Percentiles rank a stretch among this genome's conserved stretches.
These are phyloP conservation scores for Boletus subparvulus DNA, from an alignment of 768 basidiomycete species.

Conservation along the genomic window DNA sequence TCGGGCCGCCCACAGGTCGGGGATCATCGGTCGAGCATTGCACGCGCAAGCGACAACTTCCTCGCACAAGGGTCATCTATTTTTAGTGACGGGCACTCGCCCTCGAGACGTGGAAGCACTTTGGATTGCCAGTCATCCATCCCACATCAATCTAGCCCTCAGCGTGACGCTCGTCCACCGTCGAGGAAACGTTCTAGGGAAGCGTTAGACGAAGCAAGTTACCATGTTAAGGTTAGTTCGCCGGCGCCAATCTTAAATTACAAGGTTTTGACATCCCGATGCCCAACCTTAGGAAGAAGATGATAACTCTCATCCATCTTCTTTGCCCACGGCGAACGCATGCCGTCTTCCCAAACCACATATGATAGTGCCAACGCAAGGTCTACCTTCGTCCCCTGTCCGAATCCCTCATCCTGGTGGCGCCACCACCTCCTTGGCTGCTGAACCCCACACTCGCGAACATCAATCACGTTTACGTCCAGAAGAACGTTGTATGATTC, in stretches of 20 bases:
- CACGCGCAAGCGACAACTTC: conserved; percentile 34
- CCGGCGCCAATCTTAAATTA: conserved; percentile 31
- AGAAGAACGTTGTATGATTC: conserved; percentile 24
- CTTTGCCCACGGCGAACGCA: conserved; percentile 18
- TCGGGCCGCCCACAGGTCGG: conserved; percentile 24
- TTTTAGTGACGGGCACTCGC: conserved; percentile 24
- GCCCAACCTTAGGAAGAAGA: conserved; percentile 31
- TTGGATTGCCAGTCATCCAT: conserved; percentile 18
- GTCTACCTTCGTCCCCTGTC: conserved; percentile 9
- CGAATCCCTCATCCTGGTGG: conserved; percentile 17
- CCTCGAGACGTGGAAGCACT: conserved; percentile 16
- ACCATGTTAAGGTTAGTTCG: conserved; percentile 31
- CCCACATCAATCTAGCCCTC: conserved; percentile 17
- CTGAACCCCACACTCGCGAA: conserved; percentile 18
- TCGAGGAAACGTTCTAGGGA: conserved; percentile 36
- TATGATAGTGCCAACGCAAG: conserved; percentile 26
- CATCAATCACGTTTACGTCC: conserved; percentile 22
- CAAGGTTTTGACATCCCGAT: conserved; percentile 22
- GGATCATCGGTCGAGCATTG: conserved; percentile 33
- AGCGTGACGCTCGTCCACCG: conserved; percentile 21
- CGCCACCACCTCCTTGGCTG: conserved; percentile 4
- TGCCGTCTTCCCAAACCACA: conserved; percentile 24
- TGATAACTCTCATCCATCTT: conserved; percentile 17
- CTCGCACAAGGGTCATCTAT: conserved; percentile 34
- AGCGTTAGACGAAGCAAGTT: conserved; percentile 26